Conservation (phyloP, 352 stramenopile genomes). For the Pythium volutum region DNA sequence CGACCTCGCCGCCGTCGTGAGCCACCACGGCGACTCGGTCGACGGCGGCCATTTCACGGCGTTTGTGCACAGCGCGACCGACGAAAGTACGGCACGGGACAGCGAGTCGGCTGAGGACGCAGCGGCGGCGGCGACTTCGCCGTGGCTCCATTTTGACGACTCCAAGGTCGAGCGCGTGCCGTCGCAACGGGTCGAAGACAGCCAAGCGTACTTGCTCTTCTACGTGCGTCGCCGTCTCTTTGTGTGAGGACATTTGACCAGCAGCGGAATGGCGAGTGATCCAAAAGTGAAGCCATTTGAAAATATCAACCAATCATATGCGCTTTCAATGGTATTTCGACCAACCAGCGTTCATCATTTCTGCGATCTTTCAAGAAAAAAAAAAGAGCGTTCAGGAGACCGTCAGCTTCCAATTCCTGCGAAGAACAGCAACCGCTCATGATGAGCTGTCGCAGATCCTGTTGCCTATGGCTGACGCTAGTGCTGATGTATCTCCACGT, state of each 20-base stretch:
- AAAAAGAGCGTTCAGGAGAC: background rate
- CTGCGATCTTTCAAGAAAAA: constrained; percentile 7
- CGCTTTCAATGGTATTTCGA: background rate
- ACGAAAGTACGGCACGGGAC: background rate
- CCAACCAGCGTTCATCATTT: background rate
- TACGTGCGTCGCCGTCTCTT: constrained; percentile 37
- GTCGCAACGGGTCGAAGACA: constrained; percentile 36
- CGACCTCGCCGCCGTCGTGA: constrained; percentile 58
- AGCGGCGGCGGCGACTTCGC: background rate
- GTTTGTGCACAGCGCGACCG: constrained; percentile 34
- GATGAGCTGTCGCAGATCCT: background rate
- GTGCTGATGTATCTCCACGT: background rate
- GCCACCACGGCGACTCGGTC: constrained; percentile 66
- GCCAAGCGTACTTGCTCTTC: constrained; percentile 56
- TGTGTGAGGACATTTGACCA: background rate
- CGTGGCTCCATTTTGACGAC: constrained; percentile 71
- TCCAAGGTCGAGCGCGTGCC: constrained; percentile 36
- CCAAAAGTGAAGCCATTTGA: constrained; percentile 5
- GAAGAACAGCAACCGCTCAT: background rate
- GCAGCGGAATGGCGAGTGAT: too few relatives aligned
- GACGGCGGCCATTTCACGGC: constrained; percentile 74
- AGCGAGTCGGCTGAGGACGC: background rate
- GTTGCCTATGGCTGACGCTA: background rate
- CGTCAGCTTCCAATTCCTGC: too few relatives aligned
- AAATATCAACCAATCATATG: background rate